phyloP scores from a whole-genome alignment of 2,329 filamentous ascomycete genomes.

The Aspergillus eucalypticola region DNA sequence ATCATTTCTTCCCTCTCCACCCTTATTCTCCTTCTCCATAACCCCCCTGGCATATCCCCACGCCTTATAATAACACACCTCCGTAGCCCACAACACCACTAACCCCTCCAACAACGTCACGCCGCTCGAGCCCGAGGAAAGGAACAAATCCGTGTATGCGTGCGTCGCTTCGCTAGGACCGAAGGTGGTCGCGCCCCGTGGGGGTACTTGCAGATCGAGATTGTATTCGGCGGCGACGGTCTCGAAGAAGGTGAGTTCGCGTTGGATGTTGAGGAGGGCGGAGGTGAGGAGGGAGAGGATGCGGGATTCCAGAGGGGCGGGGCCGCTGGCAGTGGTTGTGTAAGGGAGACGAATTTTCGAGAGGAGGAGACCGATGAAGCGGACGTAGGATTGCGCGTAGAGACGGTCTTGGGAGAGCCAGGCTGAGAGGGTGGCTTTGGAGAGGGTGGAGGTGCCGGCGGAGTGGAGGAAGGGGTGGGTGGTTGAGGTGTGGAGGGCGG shows the following conservation, averaged over 20 bases:
- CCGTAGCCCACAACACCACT: conserved; percentile 75
- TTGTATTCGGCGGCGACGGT: conserved; percentile 62
- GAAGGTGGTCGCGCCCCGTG: conserved; percentile 27
- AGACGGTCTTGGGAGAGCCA: conserved; percentile 74
- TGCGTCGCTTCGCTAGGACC: conserved; percentile 50
- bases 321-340: conserved; percentile 30
- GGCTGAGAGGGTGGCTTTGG: conserved; percentile 57
- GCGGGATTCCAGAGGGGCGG: conserved; percentile 50
- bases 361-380: conserved; percentile 66
- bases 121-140: conserved; percentile 55
- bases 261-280: conserved; percentile 65
- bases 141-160: conserved; percentile 60
- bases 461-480: conserved; percentile 66
- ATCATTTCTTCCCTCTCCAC: conserved; percentile 43
- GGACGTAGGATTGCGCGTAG: conserved; percentile 69
- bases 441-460: conserved; percentile 63
- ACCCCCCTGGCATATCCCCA: conserved; percentile 51
- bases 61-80: conserved; percentile 63
- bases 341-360: conserved; percentile 58
- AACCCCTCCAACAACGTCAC: conserved; percentile 65
- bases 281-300: conserved; percentile 65
- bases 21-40: conserved; percentile 31
- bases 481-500: conserved; percentile 58
- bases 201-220: conserved; percentile 51
- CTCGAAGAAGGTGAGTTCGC: conserved; percentile 69